Conservation (phyloP, 169 alveolate genomes). For the Cryptosporidium muris region DNA sequence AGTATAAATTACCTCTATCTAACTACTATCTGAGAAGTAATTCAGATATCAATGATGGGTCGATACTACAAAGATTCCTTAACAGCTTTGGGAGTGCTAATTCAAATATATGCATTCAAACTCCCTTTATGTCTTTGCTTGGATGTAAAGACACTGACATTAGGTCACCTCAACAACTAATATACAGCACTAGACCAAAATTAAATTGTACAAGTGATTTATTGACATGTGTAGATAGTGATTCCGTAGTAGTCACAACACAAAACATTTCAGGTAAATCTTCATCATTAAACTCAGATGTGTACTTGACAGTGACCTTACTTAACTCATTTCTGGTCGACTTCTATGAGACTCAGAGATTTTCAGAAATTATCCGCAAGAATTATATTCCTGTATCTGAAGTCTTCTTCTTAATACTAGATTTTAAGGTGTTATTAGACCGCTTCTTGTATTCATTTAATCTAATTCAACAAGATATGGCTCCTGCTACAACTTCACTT, state of each 20-base stretch:
- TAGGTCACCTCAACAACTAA: constrained; percentile 30
- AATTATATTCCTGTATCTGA: constrained; percentile 55
- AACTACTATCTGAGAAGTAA: background rate
- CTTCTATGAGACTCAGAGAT: constrained; percentile 67
- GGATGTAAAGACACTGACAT: constrained; percentile 17
- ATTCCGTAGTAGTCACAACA: constrained; percentile 1
- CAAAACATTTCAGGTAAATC: background rate
- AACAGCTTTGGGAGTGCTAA: background rate
- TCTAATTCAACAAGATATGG: constrained; percentile 11
- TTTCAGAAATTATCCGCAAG: constrained; percentile 41
- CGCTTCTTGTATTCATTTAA: constrained; percentile 54
- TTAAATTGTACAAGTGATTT: constrained; percentile 51
- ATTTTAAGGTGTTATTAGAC: constrained; percentile 51
- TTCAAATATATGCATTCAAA: constrained; percentile 39
- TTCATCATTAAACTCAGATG: constrained; percentile 1
- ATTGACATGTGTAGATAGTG: constrained; percentile 25
- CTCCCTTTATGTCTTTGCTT: constrained; percentile 49
- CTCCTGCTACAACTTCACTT: constrained; percentile 1
- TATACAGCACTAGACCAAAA: constrained; percentile 40
- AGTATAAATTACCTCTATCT: constrained; percentile 44
- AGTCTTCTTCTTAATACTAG: constrained; percentile 48
- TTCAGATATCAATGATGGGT: background rate
- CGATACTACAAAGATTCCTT: background rate
- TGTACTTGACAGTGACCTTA: constrained; percentile 6
- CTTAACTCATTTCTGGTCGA: constrained; percentile 57